Percentiles rank a stretch among this genome's conserved stretches.
phyloP scores from a whole-genome alignment of 2,329 filamentous ascomycete genomes.

The Cladorrhinum sp. region DNA sequence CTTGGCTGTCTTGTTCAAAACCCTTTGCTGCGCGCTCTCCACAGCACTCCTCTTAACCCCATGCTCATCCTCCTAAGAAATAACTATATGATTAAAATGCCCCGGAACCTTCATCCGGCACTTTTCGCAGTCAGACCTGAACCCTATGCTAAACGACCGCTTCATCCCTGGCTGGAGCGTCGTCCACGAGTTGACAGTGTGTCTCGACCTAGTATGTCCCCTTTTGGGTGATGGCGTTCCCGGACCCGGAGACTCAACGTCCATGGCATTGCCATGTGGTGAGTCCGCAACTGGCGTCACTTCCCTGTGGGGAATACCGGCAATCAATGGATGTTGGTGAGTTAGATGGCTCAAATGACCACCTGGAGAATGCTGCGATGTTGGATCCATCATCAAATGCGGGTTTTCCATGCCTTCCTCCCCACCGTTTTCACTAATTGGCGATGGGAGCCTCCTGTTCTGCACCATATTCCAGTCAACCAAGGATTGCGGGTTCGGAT shows the following conservation, averaged over 20 bases:
- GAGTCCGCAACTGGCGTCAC: constrained; percentile 24
- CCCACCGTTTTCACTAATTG: constrained; percentile 54
- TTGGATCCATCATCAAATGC: constrained; percentile 40
- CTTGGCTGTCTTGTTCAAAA: constrained; percentile 1
- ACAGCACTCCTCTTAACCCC: constrained; percentile 10
- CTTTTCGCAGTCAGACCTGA: constrained; percentile 74
- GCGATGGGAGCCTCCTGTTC: constrained; percentile 54
- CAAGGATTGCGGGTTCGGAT: constrained; percentile 24
- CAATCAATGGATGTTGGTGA: constrained; percentile 32
- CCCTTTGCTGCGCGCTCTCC: constrained; percentile 10
- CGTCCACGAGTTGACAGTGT: constrained; percentile 62
- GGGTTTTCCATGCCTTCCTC: constrained; percentile 43
- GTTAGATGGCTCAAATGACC: constrained; percentile 24
- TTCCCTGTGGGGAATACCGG: constrained; percentile 34
- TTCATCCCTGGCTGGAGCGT: constrained; percentile 60
- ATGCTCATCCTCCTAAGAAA: constrained; percentile 45
- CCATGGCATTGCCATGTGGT: constrained; percentile 30
- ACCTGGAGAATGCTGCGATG: constrained; percentile 20
- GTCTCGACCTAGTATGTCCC: constrained; percentile 57
- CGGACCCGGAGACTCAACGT: constrained; percentile 41
- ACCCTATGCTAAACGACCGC: constrained; percentile 74
- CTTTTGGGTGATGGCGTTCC: constrained; percentile 49
- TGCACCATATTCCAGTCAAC: constrained; percentile 53
- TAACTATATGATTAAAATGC: constrained; percentile 77
- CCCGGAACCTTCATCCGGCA: constrained; percentile 71